Evolutionary conservation across 495 filamentous ascomycete species (phyloP).

Genomic region (Coniosporium apollinis): DNA sequence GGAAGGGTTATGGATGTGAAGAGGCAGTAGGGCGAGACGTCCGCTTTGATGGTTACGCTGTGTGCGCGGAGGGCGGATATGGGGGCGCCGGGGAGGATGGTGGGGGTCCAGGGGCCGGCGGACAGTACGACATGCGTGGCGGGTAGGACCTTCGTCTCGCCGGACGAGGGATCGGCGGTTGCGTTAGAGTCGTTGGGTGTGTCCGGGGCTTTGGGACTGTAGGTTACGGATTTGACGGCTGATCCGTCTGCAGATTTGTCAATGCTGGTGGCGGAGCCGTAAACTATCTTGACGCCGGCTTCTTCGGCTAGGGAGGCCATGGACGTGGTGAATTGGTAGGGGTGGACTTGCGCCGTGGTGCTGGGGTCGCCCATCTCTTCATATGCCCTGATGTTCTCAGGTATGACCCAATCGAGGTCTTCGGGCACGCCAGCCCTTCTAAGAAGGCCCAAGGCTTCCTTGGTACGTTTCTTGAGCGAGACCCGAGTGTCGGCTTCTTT

Average conservation of each 20-base stretch:
- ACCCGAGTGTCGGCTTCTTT: conserved; percentile 19
- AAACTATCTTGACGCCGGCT: conserved; percentile 52
- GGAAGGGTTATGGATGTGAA: conserved; percentile 83
- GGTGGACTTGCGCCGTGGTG: conserved; percentile 86
- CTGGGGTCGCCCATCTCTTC: conserved; percentile 67
- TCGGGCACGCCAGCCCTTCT: conserved; percentile 47
- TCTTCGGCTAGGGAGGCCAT: conserved; percentile 69
- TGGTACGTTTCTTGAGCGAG: conserved; percentile 58
- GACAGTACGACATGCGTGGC: conserved; percentile 72
- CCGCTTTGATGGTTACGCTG: conserved; percentile 69
- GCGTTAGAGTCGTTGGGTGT: too few relatives aligned
- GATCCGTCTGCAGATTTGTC: conserved; percentile 28
- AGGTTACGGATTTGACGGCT: conserved; percentile 52
- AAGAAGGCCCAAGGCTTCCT: conserved; percentile 40
- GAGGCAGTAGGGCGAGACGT: conserved; percentile 72
- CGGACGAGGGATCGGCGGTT: conserved; percentile 20
- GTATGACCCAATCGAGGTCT: conserved; percentile 77
- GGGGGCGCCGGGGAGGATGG: conserved; percentile 55
- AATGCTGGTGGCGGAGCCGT: conserved; percentile 50
- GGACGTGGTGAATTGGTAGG: conserved; percentile 76
- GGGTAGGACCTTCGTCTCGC: conserved; percentile 38
- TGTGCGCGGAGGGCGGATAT: conserved; percentile 75
- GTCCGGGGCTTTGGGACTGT: conserved; percentile 50
- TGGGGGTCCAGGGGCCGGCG: conserved; percentile 80
- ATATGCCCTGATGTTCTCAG: conserved; percentile 48